Evolutionary conservation across 306 rosid genomes (phyloP), one percentile per base, ranked within the genome.

Genomic region (Glycine latifolia): DNA sequence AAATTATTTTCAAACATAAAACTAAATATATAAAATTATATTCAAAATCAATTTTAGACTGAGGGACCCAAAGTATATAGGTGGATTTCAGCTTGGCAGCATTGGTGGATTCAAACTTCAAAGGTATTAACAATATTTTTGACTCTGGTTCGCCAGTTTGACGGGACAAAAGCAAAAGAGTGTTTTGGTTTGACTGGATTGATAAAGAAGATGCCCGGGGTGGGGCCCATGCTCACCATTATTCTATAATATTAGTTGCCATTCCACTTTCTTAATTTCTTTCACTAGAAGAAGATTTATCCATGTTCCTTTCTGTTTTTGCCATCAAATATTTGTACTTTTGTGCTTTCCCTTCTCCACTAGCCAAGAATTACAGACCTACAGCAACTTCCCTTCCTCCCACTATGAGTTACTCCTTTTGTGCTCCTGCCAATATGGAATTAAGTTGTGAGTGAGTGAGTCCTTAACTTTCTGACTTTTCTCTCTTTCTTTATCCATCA

Each of bases 141-240:
- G 49, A 83, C 67, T 61, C 56, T 26, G 87, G 82, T 83, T 87
- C 92, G 87, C 67, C 94, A 88, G 90, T 93, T 87, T 91, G 95
- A 93, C 92, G 82, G 90, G 78, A 78, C 68, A 37, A 65, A 65
- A 65, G 49, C 15, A 10, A 39, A 41, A 6, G 17, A 20, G 76
- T 49, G 52, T 66, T 43, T 63, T 53, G 60, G 87, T 91, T 87
- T 91, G 95, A 91, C 95, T 86, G 89, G 71, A 75, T 71, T 71
- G 77, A 63, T 56, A 33, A 70, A 79, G 76, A 55, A 52, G 41
- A 46, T 65, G 63, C 43, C 26, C 0, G 10, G 26, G 15, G 26
- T 59, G 79, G 93, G 92, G 87, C 56, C 92, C 87, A 71, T 3
- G 16, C 46, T 67, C 87, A 74, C 79, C 65, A 73, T 82, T 77